phyloP scores from a whole-genome alignment of 2,329 filamentous ascomycete genomes.

The Penicillium sp. region DNA sequence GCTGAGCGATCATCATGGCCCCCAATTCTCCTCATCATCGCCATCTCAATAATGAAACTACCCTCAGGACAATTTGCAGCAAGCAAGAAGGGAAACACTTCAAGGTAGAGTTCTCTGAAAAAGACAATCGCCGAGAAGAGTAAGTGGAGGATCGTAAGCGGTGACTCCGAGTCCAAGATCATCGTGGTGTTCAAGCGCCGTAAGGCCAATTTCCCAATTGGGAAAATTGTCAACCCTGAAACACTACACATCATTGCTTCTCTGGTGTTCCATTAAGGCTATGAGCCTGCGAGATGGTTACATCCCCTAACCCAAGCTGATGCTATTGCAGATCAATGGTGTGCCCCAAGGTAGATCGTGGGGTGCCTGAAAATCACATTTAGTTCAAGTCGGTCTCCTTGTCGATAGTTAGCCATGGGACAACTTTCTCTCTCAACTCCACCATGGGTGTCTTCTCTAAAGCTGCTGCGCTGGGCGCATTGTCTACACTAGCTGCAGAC shows the following conservation, averaged over 20 bases:
- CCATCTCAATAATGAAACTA: not conserved
- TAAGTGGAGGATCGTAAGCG: not conserved
- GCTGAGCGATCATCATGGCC: not conserved
- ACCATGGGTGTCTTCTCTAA: not conserved
- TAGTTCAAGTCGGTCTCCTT: not conserved
- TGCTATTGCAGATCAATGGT: not conserved
- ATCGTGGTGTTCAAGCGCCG: not conserved
- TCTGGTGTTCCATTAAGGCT: not conserved
- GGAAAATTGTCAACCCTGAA: not conserved
- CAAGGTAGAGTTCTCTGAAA: not conserved
- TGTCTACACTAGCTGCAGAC: conserved; percentile 14
- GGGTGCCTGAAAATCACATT: not conserved
- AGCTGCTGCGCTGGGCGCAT: conserved; percentile 6
- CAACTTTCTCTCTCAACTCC: no score
- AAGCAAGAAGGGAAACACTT: not conserved
- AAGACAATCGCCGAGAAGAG: not conserved
- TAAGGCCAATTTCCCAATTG: not conserved
- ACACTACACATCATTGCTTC: conserved; percentile 1
- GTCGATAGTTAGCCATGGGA: not conserved
- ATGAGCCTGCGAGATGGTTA: not conserved
- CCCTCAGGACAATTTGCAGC: not conserved
- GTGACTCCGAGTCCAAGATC: not conserved
- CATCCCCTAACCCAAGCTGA: not conserved
- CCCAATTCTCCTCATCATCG: not conserved
- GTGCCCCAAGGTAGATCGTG: not conserved